Evolutionary conservation across 495 filamentous ascomycete species (phyloP).

Genomic region (Lophiostoma macrostomum): DNA sequence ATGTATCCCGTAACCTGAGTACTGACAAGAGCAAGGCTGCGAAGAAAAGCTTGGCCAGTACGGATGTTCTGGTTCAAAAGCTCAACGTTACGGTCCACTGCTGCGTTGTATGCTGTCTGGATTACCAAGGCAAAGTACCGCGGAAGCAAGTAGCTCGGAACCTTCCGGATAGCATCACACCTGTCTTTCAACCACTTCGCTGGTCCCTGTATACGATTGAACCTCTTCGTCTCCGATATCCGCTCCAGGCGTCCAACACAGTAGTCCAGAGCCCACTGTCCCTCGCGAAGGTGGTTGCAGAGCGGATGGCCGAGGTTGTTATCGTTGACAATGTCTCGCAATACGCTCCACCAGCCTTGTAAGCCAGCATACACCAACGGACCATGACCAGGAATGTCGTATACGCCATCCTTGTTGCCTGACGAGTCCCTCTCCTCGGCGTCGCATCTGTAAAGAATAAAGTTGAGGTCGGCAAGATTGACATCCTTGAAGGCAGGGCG

Average conservation of each 20-base stretch:
- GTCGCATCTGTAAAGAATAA: conserved; percentile 86
- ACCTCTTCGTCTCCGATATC: conserved; percentile 58
- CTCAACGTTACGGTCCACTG: conserved; percentile 71
- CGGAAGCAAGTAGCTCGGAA: conserved; percentile 87
- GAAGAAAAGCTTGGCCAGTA: conserved; percentile 77
- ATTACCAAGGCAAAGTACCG: conserved; percentile 90
- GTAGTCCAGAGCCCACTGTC: conserved; percentile 94
- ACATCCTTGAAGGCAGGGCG: conserved; percentile 72
- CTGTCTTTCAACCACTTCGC: conserved; percentile 77
- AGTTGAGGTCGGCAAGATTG: conserved; percentile 80
- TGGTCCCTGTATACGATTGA: conserved; percentile 57
- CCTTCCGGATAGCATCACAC: conserved; percentile 74
- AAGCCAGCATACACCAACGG: conserved; percentile 90
- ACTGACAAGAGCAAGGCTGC: conserved; percentile 83
- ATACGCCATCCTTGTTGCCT: conserved; percentile 76
- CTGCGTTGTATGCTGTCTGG: conserved; percentile 79
- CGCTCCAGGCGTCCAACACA: conserved; percentile 74
- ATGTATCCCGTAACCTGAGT: conserved; percentile 84
- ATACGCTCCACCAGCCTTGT: conserved; percentile 96
- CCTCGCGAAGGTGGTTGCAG: conserved; percentile 86
- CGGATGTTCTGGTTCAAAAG: conserved; percentile 74
- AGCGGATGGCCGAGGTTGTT: conserved; percentile 93
- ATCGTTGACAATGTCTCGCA: conserved; percentile 77
- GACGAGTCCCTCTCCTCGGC: conserved; percentile 85
- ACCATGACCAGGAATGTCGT: conserved; percentile 78